Conservation (phyloP, 1,139 yeast species). For the Blastobotrys indianensis region DNA sequence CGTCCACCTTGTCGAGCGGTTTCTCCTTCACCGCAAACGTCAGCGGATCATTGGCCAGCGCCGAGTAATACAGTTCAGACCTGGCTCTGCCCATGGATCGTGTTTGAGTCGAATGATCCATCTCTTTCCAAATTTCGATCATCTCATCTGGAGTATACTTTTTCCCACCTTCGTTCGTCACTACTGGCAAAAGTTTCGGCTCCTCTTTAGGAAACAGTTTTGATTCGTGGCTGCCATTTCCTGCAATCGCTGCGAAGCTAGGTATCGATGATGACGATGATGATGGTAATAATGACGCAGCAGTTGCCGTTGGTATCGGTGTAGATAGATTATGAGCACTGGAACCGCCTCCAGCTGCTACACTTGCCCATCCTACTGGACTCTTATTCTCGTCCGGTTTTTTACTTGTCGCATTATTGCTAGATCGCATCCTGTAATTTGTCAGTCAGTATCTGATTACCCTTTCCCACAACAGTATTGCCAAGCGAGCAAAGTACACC, state of each 20-base stretch:
- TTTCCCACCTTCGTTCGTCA: slow-evolving; percentile 24
- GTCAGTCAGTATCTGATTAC: no score
- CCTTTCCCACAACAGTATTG: no score
- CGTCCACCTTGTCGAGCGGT: background rate
- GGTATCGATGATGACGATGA: background rate
- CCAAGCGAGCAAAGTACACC: no score
- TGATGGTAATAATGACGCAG: background rate
- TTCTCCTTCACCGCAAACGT: slow-evolving; percentile 2
- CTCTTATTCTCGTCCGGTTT: no score
- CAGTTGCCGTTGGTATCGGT: no score
- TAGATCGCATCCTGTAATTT: no score
- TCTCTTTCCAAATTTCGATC: slow-evolving; percentile 47
- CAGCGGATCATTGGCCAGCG: slow-evolving; percentile 20
- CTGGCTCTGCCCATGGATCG: slow-evolving; percentile 14
- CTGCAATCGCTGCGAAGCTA: background rate
- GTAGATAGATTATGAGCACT: no score
- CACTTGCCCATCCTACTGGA: no score
- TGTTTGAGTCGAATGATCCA: slow-evolving; percentile 34
- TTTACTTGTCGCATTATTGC: no score
- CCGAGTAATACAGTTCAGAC: slow-evolving; percentile 17
- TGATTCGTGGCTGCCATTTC: no score
- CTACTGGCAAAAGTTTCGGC: slow-evolving; percentile 4
- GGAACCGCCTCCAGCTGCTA: no score
- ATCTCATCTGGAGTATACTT: slow-evolving; percentile 49
- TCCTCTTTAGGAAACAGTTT: background rate